phyloP scores from a whole-genome alignment of 225 moss, liverwort and hornwort species.

The Straminergon stramineum region DNA sequence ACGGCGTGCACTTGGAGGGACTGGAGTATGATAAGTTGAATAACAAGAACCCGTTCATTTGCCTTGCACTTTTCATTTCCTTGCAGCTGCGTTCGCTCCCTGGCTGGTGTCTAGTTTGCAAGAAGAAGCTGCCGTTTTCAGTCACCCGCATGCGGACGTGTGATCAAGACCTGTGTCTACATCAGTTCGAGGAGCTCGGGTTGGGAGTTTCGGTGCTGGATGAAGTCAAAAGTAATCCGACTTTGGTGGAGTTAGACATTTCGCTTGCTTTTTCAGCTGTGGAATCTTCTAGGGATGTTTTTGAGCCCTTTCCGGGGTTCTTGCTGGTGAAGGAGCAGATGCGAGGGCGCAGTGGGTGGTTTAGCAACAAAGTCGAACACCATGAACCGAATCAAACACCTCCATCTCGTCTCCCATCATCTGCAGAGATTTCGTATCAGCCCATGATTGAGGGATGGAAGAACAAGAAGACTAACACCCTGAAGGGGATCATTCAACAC shows the following conservation, averaged over 20 bases:
- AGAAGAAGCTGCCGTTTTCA: slow-evolving; percentile 39
- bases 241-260: slow-evolving; percentile 64
- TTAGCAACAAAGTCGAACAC: slow-evolving; percentile 3
- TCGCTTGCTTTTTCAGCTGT: slow-evolving; percentile 46
- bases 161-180: slow-evolving; percentile 52
- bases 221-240: slow-evolving; percentile 39
- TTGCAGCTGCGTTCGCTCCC: slow-evolving; percentile 40
- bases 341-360: slow-evolving; percentile 69
- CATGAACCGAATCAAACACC: background rate
- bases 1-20: background rate
- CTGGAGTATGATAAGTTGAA: slow-evolving; percentile 3
- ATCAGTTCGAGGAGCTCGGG: slow-evolving; percentile 67
- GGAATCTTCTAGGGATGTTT: slow-evolving; percentile 38
- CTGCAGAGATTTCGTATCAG: background rate
- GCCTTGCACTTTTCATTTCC: slow-evolving; percentile 49
- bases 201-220: slow-evolving; percentile 58
- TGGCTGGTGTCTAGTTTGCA: slow-evolving; percentile 62
- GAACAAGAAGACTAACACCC: slow-evolving; percentile 3
- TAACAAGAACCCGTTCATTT: slow-evolving; percentile 37
- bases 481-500: background rate
- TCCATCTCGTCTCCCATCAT: background rate
- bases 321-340: slow-evolving; percentile 17
- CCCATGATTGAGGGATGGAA: background rate
- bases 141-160: slow-evolving; percentile 65
- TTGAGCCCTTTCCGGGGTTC: slow-evolving; percentile 69